phyloP scores from a whole-genome alignment of 2,329 filamentous ascomycete genomes.

The Dothideomycetidae sp. region DNA sequence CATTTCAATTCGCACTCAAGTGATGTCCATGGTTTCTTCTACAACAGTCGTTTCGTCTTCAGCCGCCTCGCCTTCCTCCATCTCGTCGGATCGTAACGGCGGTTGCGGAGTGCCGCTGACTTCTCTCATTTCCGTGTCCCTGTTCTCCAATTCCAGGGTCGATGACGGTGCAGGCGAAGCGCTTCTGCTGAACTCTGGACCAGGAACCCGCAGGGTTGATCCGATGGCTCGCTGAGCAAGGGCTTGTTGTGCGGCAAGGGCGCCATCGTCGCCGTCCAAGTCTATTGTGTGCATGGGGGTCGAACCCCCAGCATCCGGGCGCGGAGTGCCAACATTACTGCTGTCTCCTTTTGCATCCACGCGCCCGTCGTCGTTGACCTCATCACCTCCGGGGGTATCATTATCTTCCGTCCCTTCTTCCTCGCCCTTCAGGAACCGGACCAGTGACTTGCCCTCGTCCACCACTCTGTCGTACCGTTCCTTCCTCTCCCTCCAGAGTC shows the following conservation, averaged over 20 bases:
- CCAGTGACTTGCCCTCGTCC: conserved; percentile 75
- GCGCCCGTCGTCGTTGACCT: conserved; percentile 39
- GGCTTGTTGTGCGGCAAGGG: conserved; percentile 10
- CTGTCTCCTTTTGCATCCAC: conserved; percentile 27
- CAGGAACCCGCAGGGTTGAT: conserved; percentile 11
- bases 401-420: conserved; percentile 89
- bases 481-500: conserved; percentile 69
- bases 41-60: conserved; percentile 1
- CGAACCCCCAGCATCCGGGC: conserved; percentile 24
- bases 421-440: conserved; percentile 79
- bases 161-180: conserved; percentile 8
- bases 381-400: conserved; percentile 58
- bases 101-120: conserved; percentile 10
- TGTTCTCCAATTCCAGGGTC: conserved; percentile 9
- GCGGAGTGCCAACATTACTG: conserved; percentile 33
- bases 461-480: conserved; percentile 82
- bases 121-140: conserved; percentile 14
- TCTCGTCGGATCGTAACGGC: background rate
- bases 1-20: too few species aligned
- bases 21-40: conserved; percentile 12
- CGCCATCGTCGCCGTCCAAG: conserved; percentile 16
- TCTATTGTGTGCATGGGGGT: conserved; percentile 27
- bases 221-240: conserved; percentile 11
- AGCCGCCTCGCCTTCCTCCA: conserved; percentile 11
- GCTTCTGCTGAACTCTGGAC: conserved; percentile 9